phyloP scores from a whole-genome alignment of 2,329 filamentous ascomycete species.

The Pochonia chlamydosporia region DNA sequence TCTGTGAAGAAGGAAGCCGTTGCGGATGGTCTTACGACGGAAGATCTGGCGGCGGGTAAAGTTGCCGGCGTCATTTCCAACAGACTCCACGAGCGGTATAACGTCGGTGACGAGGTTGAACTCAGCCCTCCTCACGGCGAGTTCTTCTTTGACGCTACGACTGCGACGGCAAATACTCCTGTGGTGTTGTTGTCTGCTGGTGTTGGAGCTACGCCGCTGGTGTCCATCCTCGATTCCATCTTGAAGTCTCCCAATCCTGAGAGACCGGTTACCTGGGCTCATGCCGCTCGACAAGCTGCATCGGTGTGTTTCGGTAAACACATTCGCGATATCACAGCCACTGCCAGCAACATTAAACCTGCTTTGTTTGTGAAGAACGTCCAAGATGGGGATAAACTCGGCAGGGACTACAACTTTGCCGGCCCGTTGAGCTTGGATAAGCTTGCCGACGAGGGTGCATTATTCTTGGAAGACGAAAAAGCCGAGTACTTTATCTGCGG shows the following conservation, averaged over 20 bases:
- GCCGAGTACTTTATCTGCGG: slow-evolving; percentile 67
- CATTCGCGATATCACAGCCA: slow-evolving; percentile 34
- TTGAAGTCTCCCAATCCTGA: slow-evolving; percentile 21
- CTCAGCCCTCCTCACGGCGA: slow-evolving; percentile 52
- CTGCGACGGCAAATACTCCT: slow-evolving; percentile 39
- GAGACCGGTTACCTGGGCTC: slow-evolving; percentile 56
- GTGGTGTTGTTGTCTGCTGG: slow-evolving; percentile 63
- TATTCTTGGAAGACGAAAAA: slow-evolving; percentile 45
- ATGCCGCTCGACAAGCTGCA: slow-evolving; percentile 47
- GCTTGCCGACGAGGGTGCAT: slow-evolving; percentile 39
- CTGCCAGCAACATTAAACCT: slow-evolving; percentile 19
- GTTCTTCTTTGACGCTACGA: slow-evolving; percentile 53
- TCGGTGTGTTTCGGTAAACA: slow-evolving; percentile 50
- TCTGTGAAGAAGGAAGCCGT: slow-evolving; percentile 61
- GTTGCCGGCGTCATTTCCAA: slow-evolving; percentile 47
- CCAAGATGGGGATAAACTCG: slow-evolving; percentile 31
- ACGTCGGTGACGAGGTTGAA: slow-evolving; percentile 47
- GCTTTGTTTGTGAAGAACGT: slow-evolving; percentile 49
- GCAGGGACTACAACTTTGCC: slow-evolving; percentile 50
- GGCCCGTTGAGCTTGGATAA: slow-evolving; percentile 51
- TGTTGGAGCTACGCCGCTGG: slow-evolving; percentile 62
- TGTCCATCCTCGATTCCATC: slow-evolving; percentile 58
- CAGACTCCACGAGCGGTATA: slow-evolving; percentile 40
- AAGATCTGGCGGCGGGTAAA: slow-evolving; percentile 27
- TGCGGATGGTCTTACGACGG: slow-evolving; percentile 16